Percentiles rank a stretch among this genome's conserved stretches.
Evolutionary conservation across 257 asterid species (phyloP).

Genomic region (Ilex asprella): DNA sequence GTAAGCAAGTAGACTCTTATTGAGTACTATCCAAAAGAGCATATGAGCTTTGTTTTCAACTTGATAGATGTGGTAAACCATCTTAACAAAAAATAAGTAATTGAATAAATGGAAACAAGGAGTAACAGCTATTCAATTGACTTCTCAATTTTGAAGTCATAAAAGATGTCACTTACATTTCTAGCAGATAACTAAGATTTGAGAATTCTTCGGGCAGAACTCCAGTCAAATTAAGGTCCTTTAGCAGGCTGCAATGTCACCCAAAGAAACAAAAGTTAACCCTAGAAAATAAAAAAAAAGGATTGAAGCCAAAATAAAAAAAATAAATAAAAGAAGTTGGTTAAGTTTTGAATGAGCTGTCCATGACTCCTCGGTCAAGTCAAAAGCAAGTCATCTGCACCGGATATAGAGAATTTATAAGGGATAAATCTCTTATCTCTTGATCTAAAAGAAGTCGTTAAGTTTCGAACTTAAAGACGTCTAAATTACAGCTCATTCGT

Average conservation of each 20-base stretch:
- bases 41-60: not conserved
- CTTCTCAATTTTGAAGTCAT: not conserved
- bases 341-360: too few relatives aligned
- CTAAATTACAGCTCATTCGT: not conserved
- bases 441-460: too few relatives aligned
- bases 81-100: not conserved
- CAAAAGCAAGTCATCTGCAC: too few relatives aligned
- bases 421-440: not conserved
- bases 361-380: too few relatives aligned
- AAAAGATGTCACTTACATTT: slow-evolving; percentile 44
- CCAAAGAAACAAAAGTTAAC: too few relatives aligned
- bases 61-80: slow-evolving; percentile 7
- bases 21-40: not conserved
- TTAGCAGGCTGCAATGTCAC: not conserved
- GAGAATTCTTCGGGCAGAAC: slow-evolving; percentile 16
- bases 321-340: not conserved
- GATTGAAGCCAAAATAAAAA: not conserved
- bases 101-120: not conserved
- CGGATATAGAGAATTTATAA: too few relatives aligned
- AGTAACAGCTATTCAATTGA: not conserved
- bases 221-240: slow-evolving; percentile 1
- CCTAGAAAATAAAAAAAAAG: not conserved
- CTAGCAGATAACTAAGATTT: slow-evolving; percentile 42
- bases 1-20: not conserved
- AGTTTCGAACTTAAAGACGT: not conserved